These are phyloP conservation scores for Paramecium biaurelia DNA, from an alignment of 73 alveolate genomes.

Conservation along the genomic window DNA sequence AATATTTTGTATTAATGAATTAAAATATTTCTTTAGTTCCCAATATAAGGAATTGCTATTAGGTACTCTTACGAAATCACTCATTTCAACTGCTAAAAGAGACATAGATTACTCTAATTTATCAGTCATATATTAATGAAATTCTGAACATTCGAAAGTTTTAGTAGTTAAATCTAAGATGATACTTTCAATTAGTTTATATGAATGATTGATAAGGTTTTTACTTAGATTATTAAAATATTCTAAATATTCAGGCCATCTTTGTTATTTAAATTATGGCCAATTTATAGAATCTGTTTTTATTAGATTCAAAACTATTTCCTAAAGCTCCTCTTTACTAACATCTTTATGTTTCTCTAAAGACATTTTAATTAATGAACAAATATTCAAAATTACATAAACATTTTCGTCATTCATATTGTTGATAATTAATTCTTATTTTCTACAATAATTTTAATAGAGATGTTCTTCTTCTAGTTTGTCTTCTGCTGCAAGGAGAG, in stretches of 20 bases:
- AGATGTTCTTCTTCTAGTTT: not conserved
- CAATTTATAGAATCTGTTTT: not conserved
- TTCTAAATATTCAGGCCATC: conserved; percentile 35
- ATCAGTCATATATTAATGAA: conserved; percentile 40
- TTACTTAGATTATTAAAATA: not conserved
- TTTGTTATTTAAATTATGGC: not conserved
- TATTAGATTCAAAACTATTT: not conserved
- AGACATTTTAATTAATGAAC: not conserved
- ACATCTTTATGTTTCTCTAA: not conserved
- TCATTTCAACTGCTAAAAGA: not conserved
- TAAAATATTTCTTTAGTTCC: not conserved
- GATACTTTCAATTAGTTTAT: not conserved
- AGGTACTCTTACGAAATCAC: not conserved
- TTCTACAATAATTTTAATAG: not conserved
- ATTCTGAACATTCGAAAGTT: not conserved
- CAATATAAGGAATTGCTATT: not conserved
- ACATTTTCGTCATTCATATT: not conserved
- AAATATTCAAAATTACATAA: not conserved
- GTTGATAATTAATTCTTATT: conserved; percentile 3
- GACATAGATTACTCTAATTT: not conserved
- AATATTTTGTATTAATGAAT: not conserved
- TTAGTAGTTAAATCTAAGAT: not conserved
- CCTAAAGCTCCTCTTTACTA: not conserved
- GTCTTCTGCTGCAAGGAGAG: not conserved
- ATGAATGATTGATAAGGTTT: not conserved